These are phyloP conservation scores for Fusarium foetens DNA, from an alignment of 2,329 filamentous ascomycete genomes.

Conservation along the genomic window DNA sequence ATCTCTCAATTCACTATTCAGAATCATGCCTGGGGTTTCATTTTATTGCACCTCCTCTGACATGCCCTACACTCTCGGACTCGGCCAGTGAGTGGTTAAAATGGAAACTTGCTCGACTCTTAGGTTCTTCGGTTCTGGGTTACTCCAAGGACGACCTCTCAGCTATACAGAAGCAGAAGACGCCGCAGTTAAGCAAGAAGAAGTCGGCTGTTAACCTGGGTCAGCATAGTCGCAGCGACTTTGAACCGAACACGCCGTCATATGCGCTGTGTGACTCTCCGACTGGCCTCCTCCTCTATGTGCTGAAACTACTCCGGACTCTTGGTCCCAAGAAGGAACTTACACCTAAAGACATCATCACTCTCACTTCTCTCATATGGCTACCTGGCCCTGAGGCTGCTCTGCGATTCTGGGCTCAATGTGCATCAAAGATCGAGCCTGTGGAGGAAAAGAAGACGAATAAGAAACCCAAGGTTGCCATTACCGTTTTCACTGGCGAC, in stretches of 20 bases:
- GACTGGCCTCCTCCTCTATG: constrained; percentile 65
- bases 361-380: constrained; percentile 71
- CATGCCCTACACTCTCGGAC: constrained; percentile 57
- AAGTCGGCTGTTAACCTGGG: constrained; percentile 40
- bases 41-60: constrained; percentile 67
- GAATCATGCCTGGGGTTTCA: constrained; percentile 68
- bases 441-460: constrained; percentile 34
- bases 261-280: constrained; percentile 73
- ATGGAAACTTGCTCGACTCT: constrained; percentile 63
- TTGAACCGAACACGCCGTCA: constrained; percentile 64
- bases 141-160: constrained; percentile 64
- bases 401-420: constrained; percentile 65
- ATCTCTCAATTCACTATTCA: constrained; percentile 59
- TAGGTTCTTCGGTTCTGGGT: constrained; percentile 63
- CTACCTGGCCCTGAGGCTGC: constrained; percentile 71
- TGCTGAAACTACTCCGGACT: constrained; percentile 59
- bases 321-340: constrained; percentile 55
- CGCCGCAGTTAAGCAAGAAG: constrained; percentile 13
- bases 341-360: constrained; percentile 65
- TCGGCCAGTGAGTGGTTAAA: constrained; percentile 63
- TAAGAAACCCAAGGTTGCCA: constrained; percentile 53
- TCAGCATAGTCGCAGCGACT: constrained; percentile 45
- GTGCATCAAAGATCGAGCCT: constrained; percentile 50
- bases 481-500: constrained; percentile 60
- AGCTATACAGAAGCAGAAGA: constrained; percentile 48